Base-by-base conservation (phyloP, 495 filamentous ascomycete genomes). In the Penicillium samsonianum region DNA sequence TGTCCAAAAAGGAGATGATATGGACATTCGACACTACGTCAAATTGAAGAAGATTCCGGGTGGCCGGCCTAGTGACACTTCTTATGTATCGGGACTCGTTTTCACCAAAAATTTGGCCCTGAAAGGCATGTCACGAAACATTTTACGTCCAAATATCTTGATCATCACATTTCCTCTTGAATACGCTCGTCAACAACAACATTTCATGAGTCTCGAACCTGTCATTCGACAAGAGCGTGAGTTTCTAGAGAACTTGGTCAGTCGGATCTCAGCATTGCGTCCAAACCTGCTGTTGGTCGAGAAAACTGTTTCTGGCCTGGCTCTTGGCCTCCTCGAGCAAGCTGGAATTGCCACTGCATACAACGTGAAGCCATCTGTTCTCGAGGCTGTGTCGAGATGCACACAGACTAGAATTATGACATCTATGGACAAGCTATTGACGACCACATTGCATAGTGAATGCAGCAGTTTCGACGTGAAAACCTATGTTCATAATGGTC, bases 21-120 rank as follows among this genome's bases (percentile, higher is more conserved):
- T 98, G 74, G 93, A 99, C 69, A 96, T 99, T 58, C 84, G 94
- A n/a, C 93, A 98, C 65, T 99, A 96, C 65, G 88, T 99, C 43
- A 99, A 99, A 71, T 74, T 99, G 20, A 99, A 99, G 65, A 95
- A 95, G 67, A 92, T 97, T 6, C 88, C 92, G 1, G 92, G 93
- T 19, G 94, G 92, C 26, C 84, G 81, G 50, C 94, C 94, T 40
- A 84, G 89, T 17, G 95, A 99, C 72, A 98, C 94, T 4, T 85
- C 85, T 10, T 98, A 98, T 69, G 87, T 99, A 26, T 95, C 94
- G 30, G 95, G 95, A 0, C 85, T 99, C 12, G 92, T 97, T 10
- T 99, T 98, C 73, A 92, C 90, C 28, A 98, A 99, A 63, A 98
- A 99, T 61, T 74, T 99, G 28, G 95, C 94, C 0, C 77, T 97